A percentile compares a stretch with the other conserved stretches of the same genome.
Evolutionary conservation across 257 asterid genomes (phyloP).

Genomic region (Cinchona pubescens): DNA sequence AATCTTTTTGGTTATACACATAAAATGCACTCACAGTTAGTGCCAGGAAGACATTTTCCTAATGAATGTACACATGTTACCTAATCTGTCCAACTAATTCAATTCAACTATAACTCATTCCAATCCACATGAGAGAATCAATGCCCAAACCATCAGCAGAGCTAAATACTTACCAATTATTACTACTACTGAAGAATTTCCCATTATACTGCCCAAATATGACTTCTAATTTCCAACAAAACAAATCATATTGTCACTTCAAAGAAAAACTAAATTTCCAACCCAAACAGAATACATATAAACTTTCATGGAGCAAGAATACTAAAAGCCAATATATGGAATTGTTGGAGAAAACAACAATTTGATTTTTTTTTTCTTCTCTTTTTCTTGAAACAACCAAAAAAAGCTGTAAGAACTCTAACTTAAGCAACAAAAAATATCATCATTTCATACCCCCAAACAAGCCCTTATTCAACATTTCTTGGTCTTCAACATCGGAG

Average conservation of each 20-base stretch:
- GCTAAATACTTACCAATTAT: too few relatives aligned
- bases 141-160: neutral
- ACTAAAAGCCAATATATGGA: neutral
- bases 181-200: too few relatives aligned
- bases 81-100: neutral
- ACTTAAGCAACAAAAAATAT: neutral
- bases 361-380: neutral
- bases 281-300: neutral
- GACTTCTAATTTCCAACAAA: neutral
- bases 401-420: neutral
- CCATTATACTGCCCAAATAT: too few relatives aligned
- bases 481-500: constrained; percentile 18
- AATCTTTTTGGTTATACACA: too few relatives aligned
- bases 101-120: neutral
- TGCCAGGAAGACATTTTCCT: neutral
- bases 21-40: too few relatives aligned
- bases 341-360: neutral
- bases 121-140: too few relatives aligned
- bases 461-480: constrained; percentile 22
- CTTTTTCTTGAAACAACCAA: neutral
- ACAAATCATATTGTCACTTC: neutral
- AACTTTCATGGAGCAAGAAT: neutral
- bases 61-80: too few relatives aligned
- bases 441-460: constrained; percentile 17
- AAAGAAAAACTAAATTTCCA: neutral